These are phyloP conservation scores for Cardamine chenopodiifolia DNA, from an alignment of 345 rosid genomes.

Conservation along the genomic window DNA sequence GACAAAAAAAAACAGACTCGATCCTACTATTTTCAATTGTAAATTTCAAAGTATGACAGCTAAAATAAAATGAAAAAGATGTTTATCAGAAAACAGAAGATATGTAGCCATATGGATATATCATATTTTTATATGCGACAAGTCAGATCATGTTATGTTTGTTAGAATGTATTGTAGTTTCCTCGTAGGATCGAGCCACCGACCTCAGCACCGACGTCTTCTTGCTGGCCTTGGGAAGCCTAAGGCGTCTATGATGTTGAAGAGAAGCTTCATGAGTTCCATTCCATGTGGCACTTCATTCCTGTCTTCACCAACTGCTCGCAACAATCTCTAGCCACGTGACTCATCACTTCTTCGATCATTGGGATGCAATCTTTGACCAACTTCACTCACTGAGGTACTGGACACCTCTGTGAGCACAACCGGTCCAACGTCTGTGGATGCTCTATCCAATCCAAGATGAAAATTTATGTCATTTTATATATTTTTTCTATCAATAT, in stretches of 20 bases:
- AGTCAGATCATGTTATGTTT: not conserved
- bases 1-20: not conserved
- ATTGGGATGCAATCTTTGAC: not conserved
- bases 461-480: not conserved
- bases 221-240: not conserved
- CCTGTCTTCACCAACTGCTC: not conserved
- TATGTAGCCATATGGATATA: not conserved
- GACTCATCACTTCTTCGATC: not conserved
- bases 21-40: not conserved
- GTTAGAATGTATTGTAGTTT: not conserved
- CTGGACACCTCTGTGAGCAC: not conserved
- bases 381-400: not conserved
- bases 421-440: not conserved
- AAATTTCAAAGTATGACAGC: not conserved
- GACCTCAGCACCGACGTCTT: not conserved
- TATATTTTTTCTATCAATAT: too few relatives aligned
- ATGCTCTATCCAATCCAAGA: not conserved
- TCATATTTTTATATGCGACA: not conserved
- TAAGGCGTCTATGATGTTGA: not conserved
- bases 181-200: not conserved
- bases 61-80: not conserved
- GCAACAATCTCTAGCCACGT: not conserved
- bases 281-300: not conserved
- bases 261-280: not conserved
- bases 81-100: not conserved